Percentiles rank a stretch among this genome's conserved stretches.
Evolutionary conservation across 306 rosid species (phyloP).

Genomic region (Quercus glauca): DNA sequence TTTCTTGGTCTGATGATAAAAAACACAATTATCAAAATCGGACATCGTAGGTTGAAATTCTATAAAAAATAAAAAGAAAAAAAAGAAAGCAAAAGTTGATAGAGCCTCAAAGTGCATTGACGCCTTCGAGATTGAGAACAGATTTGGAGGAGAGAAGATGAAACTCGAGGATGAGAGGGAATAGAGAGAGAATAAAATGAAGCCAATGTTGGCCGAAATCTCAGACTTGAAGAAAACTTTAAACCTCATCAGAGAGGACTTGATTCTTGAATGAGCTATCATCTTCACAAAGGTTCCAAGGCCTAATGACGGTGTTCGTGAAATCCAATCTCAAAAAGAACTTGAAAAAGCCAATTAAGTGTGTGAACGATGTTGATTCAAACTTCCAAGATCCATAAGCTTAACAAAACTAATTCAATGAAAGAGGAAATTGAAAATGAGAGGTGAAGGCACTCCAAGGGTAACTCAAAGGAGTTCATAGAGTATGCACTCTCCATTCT

Average conservation of each 20-base stretch:
- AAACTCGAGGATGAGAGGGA: conserved; percentile 44
- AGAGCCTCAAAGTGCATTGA: conserved; percentile 32
- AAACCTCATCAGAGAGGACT: conserved; percentile 30
- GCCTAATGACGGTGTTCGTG: conserved; percentile 45
- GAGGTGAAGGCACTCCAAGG: conserved; percentile 55
- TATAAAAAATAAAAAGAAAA: no score
- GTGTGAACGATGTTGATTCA: conserved; percentile 3
- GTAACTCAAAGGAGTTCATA: conserved; percentile 74
- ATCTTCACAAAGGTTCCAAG: conserved; percentile 66
- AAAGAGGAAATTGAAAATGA: conserved; percentile 51
- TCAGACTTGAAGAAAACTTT: conserved; percentile 58
- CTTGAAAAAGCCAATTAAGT: conserved; percentile 49
- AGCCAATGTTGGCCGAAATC: conserved; percentile 58
- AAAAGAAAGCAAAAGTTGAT: conserved; percentile 34
- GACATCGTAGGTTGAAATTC: rapidly evolving
- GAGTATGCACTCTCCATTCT: conserved; percentile 41
- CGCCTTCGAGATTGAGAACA: conserved; percentile 52
- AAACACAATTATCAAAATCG: no score
- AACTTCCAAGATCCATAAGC: conserved; percentile 35
- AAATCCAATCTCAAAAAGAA: conserved; percentile 55
- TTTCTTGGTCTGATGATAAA: no score
- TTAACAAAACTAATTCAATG: conserved; percentile 48
- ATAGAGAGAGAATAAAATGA: conserved; percentile 35
- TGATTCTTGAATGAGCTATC: conserved; percentile 39
- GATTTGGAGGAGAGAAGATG: conserved; percentile 30